phyloP scores from a whole-genome alignment of 2,329 filamentous ascomycete species.

The Aureobasidium sp. region DNA sequence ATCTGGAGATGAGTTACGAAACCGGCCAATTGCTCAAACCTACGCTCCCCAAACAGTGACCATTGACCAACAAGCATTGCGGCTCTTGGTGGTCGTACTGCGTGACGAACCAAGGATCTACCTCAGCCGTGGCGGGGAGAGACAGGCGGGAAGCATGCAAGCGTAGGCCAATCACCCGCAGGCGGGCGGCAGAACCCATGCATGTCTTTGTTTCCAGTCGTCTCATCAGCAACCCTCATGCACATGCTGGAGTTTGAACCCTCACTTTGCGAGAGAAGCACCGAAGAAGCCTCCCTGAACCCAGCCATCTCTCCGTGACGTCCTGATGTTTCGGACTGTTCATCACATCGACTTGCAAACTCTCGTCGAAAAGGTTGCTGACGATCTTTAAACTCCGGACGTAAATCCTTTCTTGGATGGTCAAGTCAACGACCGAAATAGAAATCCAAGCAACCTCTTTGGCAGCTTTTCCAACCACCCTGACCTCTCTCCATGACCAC shows the following conservation, averaged over 20 bases:
- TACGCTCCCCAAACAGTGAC: neutral
- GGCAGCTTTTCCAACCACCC: neutral
- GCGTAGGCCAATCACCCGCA: constrained; percentile 5
- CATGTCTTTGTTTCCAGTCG: constrained; percentile 11
- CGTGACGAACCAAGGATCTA: constrained; percentile 2
- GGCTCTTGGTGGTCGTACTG: constrained; percentile 9
- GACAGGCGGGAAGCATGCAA: constrained; percentile 8
- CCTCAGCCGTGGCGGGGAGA: constrained; percentile 1
- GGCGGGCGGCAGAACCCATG: neutral
- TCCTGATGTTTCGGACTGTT: neutral
- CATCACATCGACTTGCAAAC: neutral
- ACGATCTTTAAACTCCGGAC: neutral
- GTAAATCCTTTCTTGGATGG: constrained; percentile 4
- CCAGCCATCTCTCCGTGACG: neutral
- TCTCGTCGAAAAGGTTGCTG: neutral
- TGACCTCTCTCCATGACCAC: constrained; percentile 1
- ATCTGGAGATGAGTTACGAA: constrained; percentile 10
- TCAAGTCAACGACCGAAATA: constrained; percentile 6
- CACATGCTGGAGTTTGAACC: neutral
- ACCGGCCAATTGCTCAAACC: constrained; percentile 6
- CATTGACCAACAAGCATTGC: constrained; percentile 4
- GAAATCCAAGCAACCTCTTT: neutral
- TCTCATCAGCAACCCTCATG: constrained; percentile 7
- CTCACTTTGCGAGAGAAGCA: constrained; percentile 1
- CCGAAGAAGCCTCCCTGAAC: neutral